Evolutionary conservation across 2,329 filamentous ascomycete genomes (phyloP), one percentile per base, ranked within the genome.

Genomic region (Colletotrichum karsti): DNA sequence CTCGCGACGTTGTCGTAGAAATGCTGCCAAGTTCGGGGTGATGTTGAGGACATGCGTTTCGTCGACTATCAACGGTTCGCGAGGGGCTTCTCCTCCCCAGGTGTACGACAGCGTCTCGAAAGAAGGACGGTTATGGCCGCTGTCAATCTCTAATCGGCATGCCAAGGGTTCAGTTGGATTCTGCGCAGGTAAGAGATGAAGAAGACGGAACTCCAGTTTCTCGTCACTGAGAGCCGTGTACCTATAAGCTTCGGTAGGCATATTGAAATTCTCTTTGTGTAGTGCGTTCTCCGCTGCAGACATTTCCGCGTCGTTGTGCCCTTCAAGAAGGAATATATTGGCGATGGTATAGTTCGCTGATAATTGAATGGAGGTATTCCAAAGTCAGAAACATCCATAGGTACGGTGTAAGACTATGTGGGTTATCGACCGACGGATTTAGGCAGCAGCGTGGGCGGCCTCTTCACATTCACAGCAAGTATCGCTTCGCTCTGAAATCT

Each of bases 81-180:
- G 63, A 9, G 74, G 73, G 12, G 46, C 71, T 30, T 71, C 71
- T 7, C 69, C 70, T 30, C 78, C 78, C 78, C 78, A 80, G 33
- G 77, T 77, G 58, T 80, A 80, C n/a, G 78, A 80, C 48, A 80
- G 74, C 35, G 77, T 72, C 53, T 79, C 77, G 67, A 33, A 58
- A 3, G 20, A 15, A 8, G 50, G 50, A 53, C 50, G 50, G 20
- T 15, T 35, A n/a, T 9, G 50, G 22, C n/a, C 18, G 28, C 30
- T 37, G 7, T n/a, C 28, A 15, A 37, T n/a, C 4, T 22, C 12
- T 15, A 53, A 7, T 7, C 22, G 46, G 7, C 46, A 50, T 12
- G 46, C 13, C 26, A 50, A 13, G 1, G 46, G 26, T 28, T 50
- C 26, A 28, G 9, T 30, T 2, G 46, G 12, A 30, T 28, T 15